Percentiles rank a stretch among this genome's conserved stretches.
These are phyloP conservation scores for Cercospora sp. DNA, from an alignment of 2,329 filamentous ascomycete species.

Conservation along the genomic window DNA sequence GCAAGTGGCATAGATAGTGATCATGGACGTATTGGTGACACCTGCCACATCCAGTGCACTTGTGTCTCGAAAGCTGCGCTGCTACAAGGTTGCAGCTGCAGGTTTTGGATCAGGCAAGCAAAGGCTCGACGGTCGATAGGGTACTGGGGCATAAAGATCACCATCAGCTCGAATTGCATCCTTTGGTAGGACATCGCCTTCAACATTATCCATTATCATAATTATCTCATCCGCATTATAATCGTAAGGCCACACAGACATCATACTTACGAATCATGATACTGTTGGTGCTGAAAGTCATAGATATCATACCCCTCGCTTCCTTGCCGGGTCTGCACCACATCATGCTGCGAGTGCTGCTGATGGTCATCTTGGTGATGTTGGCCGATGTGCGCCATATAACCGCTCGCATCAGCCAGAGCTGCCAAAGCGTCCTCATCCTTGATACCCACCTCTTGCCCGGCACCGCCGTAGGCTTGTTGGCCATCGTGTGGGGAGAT, in stretches of 20 bases:
- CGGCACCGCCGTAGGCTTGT: slow-evolving; percentile 22
- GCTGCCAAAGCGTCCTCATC: slow-evolving; percentile 17
- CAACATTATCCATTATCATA: background rate
- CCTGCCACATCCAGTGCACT: too few species aligned
- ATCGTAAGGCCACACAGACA: background rate
- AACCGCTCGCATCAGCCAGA: slow-evolving; percentile 16
- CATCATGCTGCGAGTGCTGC: background rate
- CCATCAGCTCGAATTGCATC: too few species aligned
- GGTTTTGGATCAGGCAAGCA: too few species aligned
- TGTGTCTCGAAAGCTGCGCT: too few species aligned
- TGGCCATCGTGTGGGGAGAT: background rate
- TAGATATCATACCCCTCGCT: background rate
- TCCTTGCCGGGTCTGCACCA: background rate
- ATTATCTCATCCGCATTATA: background rate
- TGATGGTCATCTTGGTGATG: background rate
- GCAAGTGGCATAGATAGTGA: too few species aligned
- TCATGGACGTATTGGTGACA: too few species aligned
- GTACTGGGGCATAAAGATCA: too few species aligned
- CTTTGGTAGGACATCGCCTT: too few species aligned
- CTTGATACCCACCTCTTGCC: slow-evolving; percentile 14
- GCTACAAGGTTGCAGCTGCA: too few species aligned
- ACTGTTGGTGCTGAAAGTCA: background rate
- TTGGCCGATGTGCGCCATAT: background rate
- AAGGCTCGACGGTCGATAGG: too few species aligned
- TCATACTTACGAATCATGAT: background rate